Percentiles rank a stretch among this genome's conserved stretches.
These are phyloP conservation scores for Phalaenopsis hybrid DNA, from an alignment of 116 monocot species.

Conservation along the genomic window DNA sequence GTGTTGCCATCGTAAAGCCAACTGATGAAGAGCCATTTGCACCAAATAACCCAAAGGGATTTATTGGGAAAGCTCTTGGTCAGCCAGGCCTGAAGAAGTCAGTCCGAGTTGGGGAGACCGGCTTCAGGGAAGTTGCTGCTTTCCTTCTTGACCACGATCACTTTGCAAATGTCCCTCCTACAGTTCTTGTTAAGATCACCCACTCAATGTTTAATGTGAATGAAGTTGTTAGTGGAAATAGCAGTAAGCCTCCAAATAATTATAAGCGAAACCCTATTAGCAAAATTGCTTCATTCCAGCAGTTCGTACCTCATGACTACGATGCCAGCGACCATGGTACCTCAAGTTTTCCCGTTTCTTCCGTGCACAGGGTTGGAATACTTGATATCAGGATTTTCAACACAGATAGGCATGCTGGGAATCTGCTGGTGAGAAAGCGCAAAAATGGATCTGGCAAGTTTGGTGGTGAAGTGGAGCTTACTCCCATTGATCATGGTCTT, in stretches of 20 bases:
- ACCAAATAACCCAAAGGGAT: constrained; percentile 93
- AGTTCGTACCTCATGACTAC: constrained; percentile 81
- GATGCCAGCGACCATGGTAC: constrained; percentile 92
- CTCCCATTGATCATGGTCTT: constrained; percentile 89
- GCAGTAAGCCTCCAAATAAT: constrained; percentile 16
- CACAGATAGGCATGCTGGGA: constrained; percentile 86
- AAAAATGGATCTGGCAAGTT: constrained; percentile 36
- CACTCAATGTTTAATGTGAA: constrained; percentile 75
- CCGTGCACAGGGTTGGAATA: constrained; percentile 83
- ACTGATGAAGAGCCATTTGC: constrained; percentile 95
- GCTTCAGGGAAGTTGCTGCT: constrained; percentile 86
- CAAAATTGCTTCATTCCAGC: constrained; percentile 89
- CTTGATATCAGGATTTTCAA: constrained; percentile 78
- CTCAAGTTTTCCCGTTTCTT: constrained; percentile 71
- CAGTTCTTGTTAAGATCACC: constrained; percentile 76
- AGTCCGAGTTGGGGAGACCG: constrained; percentile 88
- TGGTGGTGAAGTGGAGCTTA: constrained; percentile 53
- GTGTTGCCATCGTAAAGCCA: constrained; percentile 75
- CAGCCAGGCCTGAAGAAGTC: constrained; percentile 86
- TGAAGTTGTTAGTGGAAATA: constrained; percentile 28
- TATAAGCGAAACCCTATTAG: constrained; percentile 27
- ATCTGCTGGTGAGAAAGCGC: constrained; percentile 62
- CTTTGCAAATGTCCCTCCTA: constrained; percentile 85
- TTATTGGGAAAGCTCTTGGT: constrained; percentile 73
- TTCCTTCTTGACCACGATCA: constrained; percentile 75